Evolutionary conservation across 371 early-diverging fungal genomes (phyloP).

Genomic region (Mycotypha africana): DNA sequence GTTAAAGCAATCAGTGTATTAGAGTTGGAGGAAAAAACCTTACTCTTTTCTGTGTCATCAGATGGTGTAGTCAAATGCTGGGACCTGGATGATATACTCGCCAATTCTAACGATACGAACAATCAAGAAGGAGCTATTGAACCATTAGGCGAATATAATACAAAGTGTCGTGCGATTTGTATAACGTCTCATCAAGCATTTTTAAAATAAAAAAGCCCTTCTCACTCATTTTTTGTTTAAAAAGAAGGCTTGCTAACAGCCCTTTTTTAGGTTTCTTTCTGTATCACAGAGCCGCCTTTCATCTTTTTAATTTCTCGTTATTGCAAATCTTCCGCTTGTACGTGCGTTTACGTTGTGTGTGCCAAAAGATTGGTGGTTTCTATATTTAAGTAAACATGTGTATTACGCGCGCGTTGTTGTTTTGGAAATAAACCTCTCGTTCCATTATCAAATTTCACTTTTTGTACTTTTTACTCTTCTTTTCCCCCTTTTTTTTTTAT

Average conservation of each 20-base stretch:
- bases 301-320: too few relatives aligned
- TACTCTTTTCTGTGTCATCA: slow-evolving; percentile 62
- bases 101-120: background rate
- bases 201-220: slow-evolving; percentile 9
- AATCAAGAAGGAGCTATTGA: slow-evolving; percentile 8
- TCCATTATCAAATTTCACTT: too few relatives aligned
- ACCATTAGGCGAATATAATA: slow-evolving; percentile 59
- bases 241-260: slow-evolving; percentile 7
- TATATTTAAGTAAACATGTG: too few relatives aligned
- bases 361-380: too few relatives aligned
- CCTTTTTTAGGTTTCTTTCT: too few relatives aligned
- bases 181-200: slow-evolving; percentile 40
- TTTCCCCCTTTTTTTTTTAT: too few relatives aligned
- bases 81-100: slow-evolving; percentile 45
- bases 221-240: background rate
- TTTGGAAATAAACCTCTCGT: too few relatives aligned
- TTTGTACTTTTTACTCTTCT: too few relatives aligned
- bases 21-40: slow-evolving; percentile 23
- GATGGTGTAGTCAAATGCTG: slow-evolving; percentile 72
- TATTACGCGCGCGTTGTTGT: too few relatives aligned
- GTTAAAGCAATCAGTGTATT: slow-evolving; percentile 40
- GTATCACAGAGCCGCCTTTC: too few relatives aligned
- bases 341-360: too few relatives aligned
- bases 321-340: too few relatives aligned
- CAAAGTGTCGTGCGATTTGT: slow-evolving; percentile 65